Percentiles rank a stretch among this genome's conserved stretches.
Evolutionary conservation across 306 rosid genomes (phyloP).

Genomic region (Lotus japonicus): DNA sequence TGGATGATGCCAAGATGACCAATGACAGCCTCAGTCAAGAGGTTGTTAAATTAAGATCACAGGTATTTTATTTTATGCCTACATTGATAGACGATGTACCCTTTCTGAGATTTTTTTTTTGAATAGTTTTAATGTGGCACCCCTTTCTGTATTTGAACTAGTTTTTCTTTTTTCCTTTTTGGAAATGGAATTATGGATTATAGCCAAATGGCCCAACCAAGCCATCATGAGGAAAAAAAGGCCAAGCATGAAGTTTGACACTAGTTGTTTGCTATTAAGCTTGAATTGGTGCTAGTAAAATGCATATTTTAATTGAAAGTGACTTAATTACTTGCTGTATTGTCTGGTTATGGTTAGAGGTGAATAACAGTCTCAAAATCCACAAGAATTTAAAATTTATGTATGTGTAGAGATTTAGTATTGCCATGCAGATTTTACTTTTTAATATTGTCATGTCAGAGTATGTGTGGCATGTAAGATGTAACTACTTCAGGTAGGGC

Average conservation of each 20-base stretch:
- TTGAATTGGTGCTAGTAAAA: neutral
- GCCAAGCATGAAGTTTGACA: neutral
- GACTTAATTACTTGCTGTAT: neutral
- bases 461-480: neutral
- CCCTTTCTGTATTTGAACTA: neutral
- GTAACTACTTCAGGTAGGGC: neutral
- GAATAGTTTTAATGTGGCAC: neutral
- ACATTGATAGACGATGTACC: neutral
- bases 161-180: neutral
- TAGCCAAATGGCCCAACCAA: neutral
- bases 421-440: neutral
- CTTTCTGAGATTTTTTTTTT: conserved; percentile 6
- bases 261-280: neutral
- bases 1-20: conserved; percentile 77
- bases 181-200: neutral
- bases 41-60: conserved; percentile 81
- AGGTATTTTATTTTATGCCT: conserved; percentile 42
- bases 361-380: neutral
- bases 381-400: neutral
- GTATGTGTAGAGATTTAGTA: neutral
- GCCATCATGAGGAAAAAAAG: neutral
- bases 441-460: neutral
- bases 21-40: conserved; percentile 85
- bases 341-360: neutral
- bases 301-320: neutral